A percentile compares a stretch with the other conserved stretches of the same genome.
Conservation (phyloP, 2,329 filamentous ascomycete species). For the Neocucurbitaria cava region DNA sequence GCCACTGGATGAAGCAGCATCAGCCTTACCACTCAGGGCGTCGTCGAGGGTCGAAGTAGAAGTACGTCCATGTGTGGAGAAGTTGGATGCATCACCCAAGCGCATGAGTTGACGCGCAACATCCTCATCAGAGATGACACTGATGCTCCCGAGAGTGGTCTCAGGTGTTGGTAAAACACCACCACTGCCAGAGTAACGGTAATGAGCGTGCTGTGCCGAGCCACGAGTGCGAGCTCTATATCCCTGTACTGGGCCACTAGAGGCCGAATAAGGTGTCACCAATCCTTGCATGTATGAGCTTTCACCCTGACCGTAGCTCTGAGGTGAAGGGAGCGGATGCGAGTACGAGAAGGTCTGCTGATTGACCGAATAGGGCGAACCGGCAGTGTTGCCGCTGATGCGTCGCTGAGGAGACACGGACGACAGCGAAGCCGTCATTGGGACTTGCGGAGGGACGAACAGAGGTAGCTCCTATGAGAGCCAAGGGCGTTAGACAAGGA, state of each 20-base stretch:
- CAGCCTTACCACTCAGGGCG: slow-evolving; percentile 87
- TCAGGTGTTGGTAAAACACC: slow-evolving; percentile 86
- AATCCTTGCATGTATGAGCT: slow-evolving; percentile 46
- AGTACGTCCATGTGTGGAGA: slow-evolving; percentile 83
- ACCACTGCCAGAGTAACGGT: slow-evolving; percentile 57
- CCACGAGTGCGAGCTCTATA: slow-evolving; percentile 46
- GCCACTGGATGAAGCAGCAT: slow-evolving; percentile 60
- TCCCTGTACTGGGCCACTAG: slow-evolving; percentile 40
- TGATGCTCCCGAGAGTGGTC: slow-evolving; percentile 81
- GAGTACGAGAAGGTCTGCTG: slow-evolving; percentile 83
- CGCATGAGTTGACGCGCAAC: slow-evolving; percentile 97
- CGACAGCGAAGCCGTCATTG: slow-evolving; percentile 93
- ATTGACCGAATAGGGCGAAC: slow-evolving; percentile 75
- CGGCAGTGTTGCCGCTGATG: slow-evolving; percentile 73
- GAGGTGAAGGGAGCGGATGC: slow-evolving; percentile 81
- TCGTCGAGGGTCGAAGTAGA: slow-evolving; percentile 94
- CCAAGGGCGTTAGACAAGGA: slow-evolving; percentile 31
- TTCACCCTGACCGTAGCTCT: slow-evolving; percentile 66
- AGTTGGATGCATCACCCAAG: slow-evolving; percentile 90
- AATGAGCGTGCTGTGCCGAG: slow-evolving; percentile 47
- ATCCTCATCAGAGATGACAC: slow-evolving; percentile 97
- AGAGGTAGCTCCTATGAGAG: slow-evolving; percentile 82
- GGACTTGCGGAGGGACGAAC: slow-evolving; percentile 82
- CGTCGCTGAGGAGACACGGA: slow-evolving; percentile 92
- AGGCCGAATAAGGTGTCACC: slow-evolving; percentile 45